Evolutionary conservation across 2,329 filamentous ascomycete species (phyloP).

Genomic region (Aspergillus fumigatiaffinis): DNA sequence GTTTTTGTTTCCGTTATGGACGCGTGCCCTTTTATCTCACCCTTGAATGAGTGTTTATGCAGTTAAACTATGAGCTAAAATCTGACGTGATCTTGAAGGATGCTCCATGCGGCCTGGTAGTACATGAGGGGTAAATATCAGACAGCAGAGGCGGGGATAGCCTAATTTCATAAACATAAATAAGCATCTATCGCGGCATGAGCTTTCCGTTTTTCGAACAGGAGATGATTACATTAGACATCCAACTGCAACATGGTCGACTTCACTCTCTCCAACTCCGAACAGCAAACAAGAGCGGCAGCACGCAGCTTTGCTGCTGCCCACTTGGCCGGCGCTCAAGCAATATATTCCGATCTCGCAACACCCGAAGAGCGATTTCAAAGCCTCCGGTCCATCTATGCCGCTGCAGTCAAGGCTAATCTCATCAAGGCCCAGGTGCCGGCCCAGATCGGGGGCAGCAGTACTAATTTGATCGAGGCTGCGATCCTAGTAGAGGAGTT

Average conservation of each 20-base stretch:
- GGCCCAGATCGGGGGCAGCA: slow-evolving; percentile 44
- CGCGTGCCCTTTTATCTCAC: no score
- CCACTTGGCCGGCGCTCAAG: background rate
- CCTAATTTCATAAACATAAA: no score
- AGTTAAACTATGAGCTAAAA: no score
- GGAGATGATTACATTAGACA: no score
- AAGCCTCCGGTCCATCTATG: slow-evolving; percentile 47
- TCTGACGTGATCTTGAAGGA: no score
- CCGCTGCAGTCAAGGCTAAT: slow-evolving; percentile 41
- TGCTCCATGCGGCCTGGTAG: no score
- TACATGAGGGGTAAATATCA: no score
- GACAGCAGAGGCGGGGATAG: no score
- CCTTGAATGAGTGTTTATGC: no score
- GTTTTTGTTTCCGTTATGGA: no score
- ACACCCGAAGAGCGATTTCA: slow-evolving; percentile 43
- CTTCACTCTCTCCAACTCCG: slow-evolving; percentile 1
- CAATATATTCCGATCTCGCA: slow-evolving; percentile 13
- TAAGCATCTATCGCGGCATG: no score
- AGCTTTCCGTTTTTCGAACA: no score
- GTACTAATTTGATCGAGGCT: slow-evolving; percentile 45
- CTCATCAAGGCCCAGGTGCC: slow-evolving; percentile 49
- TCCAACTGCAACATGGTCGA: slow-evolving; percentile 5
- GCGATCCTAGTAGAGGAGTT: slow-evolving; percentile 52
- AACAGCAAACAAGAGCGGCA: background rate
- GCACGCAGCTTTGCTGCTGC: slow-evolving; percentile 4